Conservation (phyloP, 768 basidiomycete species). For the Zangia roseola region DNA sequence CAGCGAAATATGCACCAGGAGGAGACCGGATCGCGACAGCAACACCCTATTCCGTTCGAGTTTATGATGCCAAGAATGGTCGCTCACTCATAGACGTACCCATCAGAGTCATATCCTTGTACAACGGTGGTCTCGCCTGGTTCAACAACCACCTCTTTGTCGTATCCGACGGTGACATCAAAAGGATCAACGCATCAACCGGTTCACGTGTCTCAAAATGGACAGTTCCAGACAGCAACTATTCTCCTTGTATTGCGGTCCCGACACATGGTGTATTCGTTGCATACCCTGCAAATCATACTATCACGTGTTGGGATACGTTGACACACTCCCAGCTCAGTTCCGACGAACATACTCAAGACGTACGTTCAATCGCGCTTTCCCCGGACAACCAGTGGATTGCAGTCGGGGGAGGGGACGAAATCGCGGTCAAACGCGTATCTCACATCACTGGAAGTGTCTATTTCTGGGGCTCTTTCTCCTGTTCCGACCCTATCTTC, state of each 20-base stretch:
- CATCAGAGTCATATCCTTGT: not conserved
- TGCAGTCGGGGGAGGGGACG: not conserved
- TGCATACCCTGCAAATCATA: not conserved
- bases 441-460: not conserved
- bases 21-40: slow-evolving; percentile 8
- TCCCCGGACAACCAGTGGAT: not conserved
- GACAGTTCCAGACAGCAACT: not conserved
- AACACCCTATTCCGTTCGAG: not conserved
- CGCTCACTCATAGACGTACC: not conserved
- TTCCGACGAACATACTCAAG: not conserved
- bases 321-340: not conserved
- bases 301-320: not conserved
- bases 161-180: not conserved
- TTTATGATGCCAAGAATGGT: slow-evolving; percentile 1
- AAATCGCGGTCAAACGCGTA: not conserved
- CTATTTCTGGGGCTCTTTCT: too few relatives aligned
- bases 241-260: not conserved
- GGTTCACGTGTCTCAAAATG: not conserved
- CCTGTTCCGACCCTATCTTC: too few relatives aligned
- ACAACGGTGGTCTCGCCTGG: slow-evolving; percentile 6
- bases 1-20: slow-evolving; percentile 1
- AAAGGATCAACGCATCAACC: not conserved
- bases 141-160: not conserved
- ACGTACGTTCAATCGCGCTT: not conserved
- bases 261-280: not conserved